Percentiles rank a stretch among this genome's conserved stretches.
Evolutionary conservation across 2,329 filamentous ascomycete species (phyloP).

Genomic region (Ophiosphaerella korrae): DNA sequence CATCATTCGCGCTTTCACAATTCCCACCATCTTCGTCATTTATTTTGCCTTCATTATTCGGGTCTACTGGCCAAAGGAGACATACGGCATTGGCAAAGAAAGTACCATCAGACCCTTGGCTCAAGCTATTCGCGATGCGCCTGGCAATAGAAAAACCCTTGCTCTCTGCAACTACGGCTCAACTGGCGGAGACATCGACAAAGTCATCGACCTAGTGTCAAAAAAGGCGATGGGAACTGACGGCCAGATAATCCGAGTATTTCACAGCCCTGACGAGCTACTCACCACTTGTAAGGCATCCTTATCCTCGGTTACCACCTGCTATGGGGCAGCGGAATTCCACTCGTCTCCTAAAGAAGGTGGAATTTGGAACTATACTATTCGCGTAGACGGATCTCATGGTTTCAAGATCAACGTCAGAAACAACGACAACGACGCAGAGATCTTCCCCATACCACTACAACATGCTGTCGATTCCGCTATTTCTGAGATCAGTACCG

Average conservation of each 20-base stretch:
- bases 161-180: constrained; percentile 75
- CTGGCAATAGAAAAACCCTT: constrained; percentile 66
- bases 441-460: constrained; percentile 76
- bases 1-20: constrained; percentile 56
- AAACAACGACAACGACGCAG: constrained; percentile 67
- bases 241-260: constrained; percentile 59
- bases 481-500: constrained; percentile 64
- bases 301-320: constrained; percentile 65
- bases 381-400: constrained; percentile 73
- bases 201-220: constrained; percentile 68
- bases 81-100: constrained; percentile 69
- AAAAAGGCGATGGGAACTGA: constrained; percentile 56
- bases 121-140: constrained; percentile 63
- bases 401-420: constrained; percentile 67
- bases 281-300: constrained; percentile 62
- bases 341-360: constrained; percentile 71
- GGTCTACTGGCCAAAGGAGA: constrained; percentile 73
- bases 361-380: constrained; percentile 80
- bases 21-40: constrained; percentile 55
- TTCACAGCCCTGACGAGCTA: constrained; percentile 61
- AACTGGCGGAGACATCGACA: constrained; percentile 70
- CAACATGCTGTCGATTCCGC: constrained; percentile 76
- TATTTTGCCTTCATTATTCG: constrained; percentile 57
- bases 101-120: constrained; percentile 65
- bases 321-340: constrained; percentile 77